Evolutionary conservation across 1,139 yeast species (phyloP).

Genomic region (Nakaseomyces nivariensis): DNA sequence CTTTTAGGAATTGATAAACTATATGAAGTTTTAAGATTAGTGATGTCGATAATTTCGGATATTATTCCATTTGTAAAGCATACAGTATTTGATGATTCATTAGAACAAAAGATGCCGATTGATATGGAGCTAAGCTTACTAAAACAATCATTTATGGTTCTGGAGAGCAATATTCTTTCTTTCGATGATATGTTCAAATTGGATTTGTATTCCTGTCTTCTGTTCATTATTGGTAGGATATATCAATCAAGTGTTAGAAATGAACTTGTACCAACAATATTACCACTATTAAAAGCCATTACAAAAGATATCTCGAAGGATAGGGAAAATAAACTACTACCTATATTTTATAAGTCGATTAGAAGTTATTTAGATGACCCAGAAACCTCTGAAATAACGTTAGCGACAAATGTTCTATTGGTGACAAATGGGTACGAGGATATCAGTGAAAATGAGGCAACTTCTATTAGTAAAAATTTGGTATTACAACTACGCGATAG

Average conservation of each 20-base stretch:
- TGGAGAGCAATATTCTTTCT: constrained; percentile 50
- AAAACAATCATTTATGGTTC: constrained; percentile 43
- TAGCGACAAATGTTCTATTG: constrained; percentile 13
- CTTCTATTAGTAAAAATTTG: constrained; percentile 8
- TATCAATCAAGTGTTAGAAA: constrained; percentile 28
- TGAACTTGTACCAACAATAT: constrained; percentile 40
- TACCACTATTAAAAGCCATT: constrained; percentile 51
- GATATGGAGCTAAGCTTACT: constrained; percentile 36
- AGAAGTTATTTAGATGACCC: neutral
- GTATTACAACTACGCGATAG: constrained; percentile 10
- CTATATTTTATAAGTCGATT: constrained; percentile 35
- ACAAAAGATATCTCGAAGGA: constrained; percentile 31
- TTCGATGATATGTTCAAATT: constrained; percentile 59
- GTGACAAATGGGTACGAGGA: constrained; percentile 13
- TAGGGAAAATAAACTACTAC: constrained; percentile 44
- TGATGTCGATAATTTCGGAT: constrained; percentile 52
- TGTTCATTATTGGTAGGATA: constrained; percentile 53
- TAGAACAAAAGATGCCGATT: constrained; percentile 13
- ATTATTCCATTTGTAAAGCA: constrained; percentile 52
- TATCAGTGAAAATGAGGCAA: constrained; percentile 16
- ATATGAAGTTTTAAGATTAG: constrained; percentile 71
- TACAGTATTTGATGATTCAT: constrained; percentile 21
- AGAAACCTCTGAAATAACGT: neutral
- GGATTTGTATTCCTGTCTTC: constrained; percentile 62
- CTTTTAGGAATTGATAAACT: constrained; percentile 60